Evolutionary conservation across 2,329 filamentous ascomycete species (phyloP).

Genomic region (Moelleriella libera): DNA sequence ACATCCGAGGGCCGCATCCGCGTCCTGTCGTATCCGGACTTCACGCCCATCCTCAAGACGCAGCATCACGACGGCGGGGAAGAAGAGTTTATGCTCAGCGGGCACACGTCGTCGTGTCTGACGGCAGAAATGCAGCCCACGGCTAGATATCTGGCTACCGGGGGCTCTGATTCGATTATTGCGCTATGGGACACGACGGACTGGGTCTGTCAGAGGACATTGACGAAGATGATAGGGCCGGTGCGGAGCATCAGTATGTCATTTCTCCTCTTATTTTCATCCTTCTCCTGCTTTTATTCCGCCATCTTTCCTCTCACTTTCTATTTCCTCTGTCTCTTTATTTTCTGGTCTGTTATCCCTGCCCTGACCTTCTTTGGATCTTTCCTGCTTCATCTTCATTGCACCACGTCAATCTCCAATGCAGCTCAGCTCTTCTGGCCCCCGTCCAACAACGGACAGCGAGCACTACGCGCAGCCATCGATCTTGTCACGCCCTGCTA

Average conservation of each 20-base stretch:
- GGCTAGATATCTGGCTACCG: constrained; percentile 58
- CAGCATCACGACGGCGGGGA: constrained; percentile 26
- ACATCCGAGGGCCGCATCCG: constrained; percentile 58
- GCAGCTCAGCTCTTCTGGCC: too few species aligned
- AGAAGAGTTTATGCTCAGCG: constrained; percentile 47
- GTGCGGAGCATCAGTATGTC: constrained; percentile 52
- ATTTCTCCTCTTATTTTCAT: too few species aligned
- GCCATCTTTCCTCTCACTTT: too few species aligned
- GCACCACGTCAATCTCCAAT: too few species aligned
- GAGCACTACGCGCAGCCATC: too few species aligned
- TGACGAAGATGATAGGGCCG: constrained; percentile 54
- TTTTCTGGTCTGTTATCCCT: neutral
- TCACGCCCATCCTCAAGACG: constrained; percentile 39
- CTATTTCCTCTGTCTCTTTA: too few species aligned
- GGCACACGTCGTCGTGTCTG: constrained; percentile 61
- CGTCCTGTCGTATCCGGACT: constrained; percentile 53
- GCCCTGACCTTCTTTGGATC: neutral
- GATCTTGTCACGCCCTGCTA: too few species aligned
- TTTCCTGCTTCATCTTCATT: too few species aligned
- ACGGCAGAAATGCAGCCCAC: constrained; percentile 56
- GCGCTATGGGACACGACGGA: constrained; percentile 65
- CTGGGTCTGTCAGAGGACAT: constrained; percentile 61
- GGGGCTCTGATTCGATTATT: constrained; percentile 62
- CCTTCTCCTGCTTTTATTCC: too few species aligned
- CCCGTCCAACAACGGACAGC: too few species aligned